These are phyloP conservation scores for Fusarium tupiense DNA, from an alignment of 2,329 filamentous ascomycete genomes.

Conservation along the genomic window DNA sequence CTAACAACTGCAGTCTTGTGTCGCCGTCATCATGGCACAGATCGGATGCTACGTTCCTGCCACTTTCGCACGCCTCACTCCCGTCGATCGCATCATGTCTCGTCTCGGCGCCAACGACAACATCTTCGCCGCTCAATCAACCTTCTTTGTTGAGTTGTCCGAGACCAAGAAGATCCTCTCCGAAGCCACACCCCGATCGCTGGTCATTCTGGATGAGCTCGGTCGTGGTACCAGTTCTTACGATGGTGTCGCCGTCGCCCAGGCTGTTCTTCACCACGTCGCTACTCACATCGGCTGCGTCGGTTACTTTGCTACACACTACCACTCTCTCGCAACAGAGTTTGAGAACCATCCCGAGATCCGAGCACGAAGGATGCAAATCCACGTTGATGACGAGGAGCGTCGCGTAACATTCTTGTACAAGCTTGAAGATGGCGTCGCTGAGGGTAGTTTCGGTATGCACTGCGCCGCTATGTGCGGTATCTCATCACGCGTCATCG, in stretches of 20 bases:
- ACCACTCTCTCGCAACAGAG: conserved; percentile 91
- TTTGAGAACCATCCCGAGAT: conserved; percentile 93
- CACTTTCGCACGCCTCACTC: conserved; percentile 82
- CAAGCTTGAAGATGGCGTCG: conserved; percentile 90
- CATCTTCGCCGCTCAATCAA: conserved; percentile 97
- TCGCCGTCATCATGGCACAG: conserved; percentile 97
- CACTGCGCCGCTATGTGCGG: conserved; percentile 99
- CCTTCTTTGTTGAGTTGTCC: conserved; percentile 96
- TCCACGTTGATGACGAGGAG: conserved; percentile 86
- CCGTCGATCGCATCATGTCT: conserved; percentile 98
- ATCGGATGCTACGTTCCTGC: conserved; percentile 94
- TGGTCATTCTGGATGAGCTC: conserved; percentile 96
- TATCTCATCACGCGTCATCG: conserved; percentile 83
- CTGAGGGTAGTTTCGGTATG: conserved; percentile 98
- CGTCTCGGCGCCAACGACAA: conserved; percentile 97
- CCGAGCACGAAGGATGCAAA: conserved; percentile 87
- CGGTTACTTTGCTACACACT: conserved; percentile 98
- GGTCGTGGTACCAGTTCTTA: conserved; percentile 95
- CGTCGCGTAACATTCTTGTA: conserved; percentile 96
- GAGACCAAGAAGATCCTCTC: conserved; percentile 98
- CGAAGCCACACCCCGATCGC: conserved; percentile 90
- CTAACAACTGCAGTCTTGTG: conserved; percentile 73
- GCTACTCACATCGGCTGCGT: conserved; percentile 92
- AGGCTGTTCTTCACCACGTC: conserved; percentile 96
- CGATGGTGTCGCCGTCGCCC: conserved; percentile 94